Conservation (phyloP, 2,329 filamentous ascomycete species). For the Fusarium penzigii region DNA sequence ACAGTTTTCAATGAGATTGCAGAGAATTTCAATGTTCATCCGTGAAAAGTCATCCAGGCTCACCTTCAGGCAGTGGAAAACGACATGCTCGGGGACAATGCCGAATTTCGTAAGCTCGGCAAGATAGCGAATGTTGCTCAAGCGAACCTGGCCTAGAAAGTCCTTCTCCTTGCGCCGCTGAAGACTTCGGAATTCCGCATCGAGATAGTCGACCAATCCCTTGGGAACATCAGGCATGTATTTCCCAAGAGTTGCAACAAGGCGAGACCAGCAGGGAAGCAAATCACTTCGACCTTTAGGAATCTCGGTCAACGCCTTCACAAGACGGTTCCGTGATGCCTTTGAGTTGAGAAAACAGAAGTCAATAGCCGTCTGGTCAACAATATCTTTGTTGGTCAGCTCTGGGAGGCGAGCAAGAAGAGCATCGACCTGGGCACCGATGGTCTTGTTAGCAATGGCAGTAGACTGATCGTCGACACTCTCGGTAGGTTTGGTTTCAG, state of each 20-base stretch:
- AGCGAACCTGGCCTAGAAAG: slow-evolving; percentile 89
- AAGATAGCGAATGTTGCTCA: slow-evolving; percentile 95
- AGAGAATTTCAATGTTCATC: slow-evolving; percentile 99
- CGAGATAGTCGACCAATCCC: slow-evolving; percentile 85
- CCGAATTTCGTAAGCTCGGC: slow-evolving; percentile 98
- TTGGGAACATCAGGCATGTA: slow-evolving; percentile 96
- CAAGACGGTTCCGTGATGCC: slow-evolving; percentile 88
- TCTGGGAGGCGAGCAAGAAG: slow-evolving; percentile 87
- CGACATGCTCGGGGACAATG: slow-evolving; percentile 95
- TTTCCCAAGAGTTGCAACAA: slow-evolving; percentile 89
- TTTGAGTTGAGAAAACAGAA: slow-evolving; percentile 99
- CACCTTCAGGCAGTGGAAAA: slow-evolving; percentile 98
- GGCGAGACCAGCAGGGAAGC: slow-evolving; percentile 85
- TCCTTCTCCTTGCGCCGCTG: slow-evolving; percentile 98
- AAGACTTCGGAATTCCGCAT: slow-evolving; percentile 94
- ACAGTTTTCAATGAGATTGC: slow-evolving; percentile 93
- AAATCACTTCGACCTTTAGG: slow-evolving; percentile 93
- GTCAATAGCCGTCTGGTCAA: slow-evolving; percentile 91
- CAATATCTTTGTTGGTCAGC: slow-evolving; percentile 84
- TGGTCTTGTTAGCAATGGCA: slow-evolving; percentile 96
- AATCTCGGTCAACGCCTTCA: slow-evolving; percentile 92
- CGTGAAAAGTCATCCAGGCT: slow-evolving; percentile 96
- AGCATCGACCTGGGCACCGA: slow-evolving; percentile 94
- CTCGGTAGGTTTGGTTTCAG: slow-evolving; percentile 52
- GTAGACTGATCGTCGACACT: slow-evolving; percentile 81